Evolutionary conservation across 331 rosid genomes (phyloP), one percentile per base, ranked within the genome.

Genomic region (Stylosanthes scabra): DNA sequence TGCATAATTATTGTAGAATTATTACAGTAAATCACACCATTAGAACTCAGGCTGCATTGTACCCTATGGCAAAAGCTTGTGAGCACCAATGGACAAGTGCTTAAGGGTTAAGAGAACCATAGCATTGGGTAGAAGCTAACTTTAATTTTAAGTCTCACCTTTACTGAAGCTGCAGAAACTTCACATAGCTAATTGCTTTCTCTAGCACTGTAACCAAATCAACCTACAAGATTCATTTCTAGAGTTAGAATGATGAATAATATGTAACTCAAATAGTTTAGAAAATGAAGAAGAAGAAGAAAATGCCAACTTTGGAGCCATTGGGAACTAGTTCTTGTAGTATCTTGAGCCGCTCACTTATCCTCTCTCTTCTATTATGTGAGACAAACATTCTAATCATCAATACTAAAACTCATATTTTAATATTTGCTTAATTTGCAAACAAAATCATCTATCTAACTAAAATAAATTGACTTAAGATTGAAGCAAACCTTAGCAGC

Each of bases 161-260:
- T 91, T 45, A 88, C 92, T 91, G 97, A 55, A 91, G 50, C 29
- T 91, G 97, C 80, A 91, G 97, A 82, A 91, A 91, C 72, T 91
- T 88, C 11, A 91, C 97, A 72, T 91, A 91, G 55, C 81, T 82
- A 65, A 87, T 83, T 29, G 97, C 97, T 78, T 91, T 91, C 78
- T 91, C 97, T 71, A 91, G 81, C 97, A 91, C 88, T 51, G 97
- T 88, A 28, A 91, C 97, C 80, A 91, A 81, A 83, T 91, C 95
- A 80, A 88, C 97, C 97, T 91, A 74, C 56, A 11, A n/a, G 62
- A 10, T 13, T 16, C 52, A 9, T 27, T 27, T 25, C 46, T 15
- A 10, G 7, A 27, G 68, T 68, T 59, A 40, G 11, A 25, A 68
- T 5, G 41, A 14, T 51, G 57, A 51, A 52, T 9, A 20, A 52